Evolutionary conservation across 2,329 filamentous ascomycete genomes (phyloP).

Genomic region (Colletotrichum tofieldiae): DNA sequence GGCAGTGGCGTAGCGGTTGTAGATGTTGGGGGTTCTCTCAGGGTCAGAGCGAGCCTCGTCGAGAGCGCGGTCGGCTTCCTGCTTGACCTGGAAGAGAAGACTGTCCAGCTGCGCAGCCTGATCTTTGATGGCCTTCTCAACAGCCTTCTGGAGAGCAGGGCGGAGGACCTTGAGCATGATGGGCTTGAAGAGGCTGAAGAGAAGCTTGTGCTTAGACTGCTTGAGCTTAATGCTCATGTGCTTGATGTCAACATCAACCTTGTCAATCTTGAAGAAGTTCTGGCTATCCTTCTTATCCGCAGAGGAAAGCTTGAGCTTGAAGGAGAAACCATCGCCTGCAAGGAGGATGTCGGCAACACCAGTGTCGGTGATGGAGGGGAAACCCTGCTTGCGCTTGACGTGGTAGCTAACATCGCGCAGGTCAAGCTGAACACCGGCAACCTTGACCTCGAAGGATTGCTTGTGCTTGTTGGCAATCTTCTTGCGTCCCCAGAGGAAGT

Average conservation of each 20-base stretch:
- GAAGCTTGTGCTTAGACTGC: constrained; percentile 94
- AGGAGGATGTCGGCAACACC: constrained; percentile 92
- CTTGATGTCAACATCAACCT: constrained; percentile 86
- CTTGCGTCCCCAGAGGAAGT: constrained; percentile 96
- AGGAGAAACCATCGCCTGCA: constrained; percentile 88
- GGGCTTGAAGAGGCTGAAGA: constrained; percentile 91
- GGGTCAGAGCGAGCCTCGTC: constrained; percentile 78
- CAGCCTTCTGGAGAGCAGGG: constrained; percentile 86
- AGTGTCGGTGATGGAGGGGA: constrained; percentile 88
- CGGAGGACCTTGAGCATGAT: constrained; percentile 87
- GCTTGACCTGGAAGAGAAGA: constrained; percentile 82
- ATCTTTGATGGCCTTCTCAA: constrained; percentile 92
- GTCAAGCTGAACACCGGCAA: constrained; percentile 94
- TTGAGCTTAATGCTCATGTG: constrained; percentile 90
- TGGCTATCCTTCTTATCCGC: constrained; percentile 82
- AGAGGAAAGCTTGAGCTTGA: constrained; percentile 91
- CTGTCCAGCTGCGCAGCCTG: constrained; percentile 83
- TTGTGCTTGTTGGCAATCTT: constrained; percentile 84
- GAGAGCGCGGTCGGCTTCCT: constrained; percentile 83
- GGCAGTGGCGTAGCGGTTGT: constrained; percentile 85
- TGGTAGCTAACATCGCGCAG: constrained; percentile 93
- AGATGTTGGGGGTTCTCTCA: constrained; percentile 84
- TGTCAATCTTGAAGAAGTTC: constrained; percentile 96
- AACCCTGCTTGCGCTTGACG: constrained; percentile 94
- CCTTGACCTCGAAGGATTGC: constrained; percentile 83